Evolutionary conservation across 2,329 filamentous ascomycete genomes (phyloP), one percentile per base, ranked within the genome.

Genomic region (Exophiala calicioides): DNA sequence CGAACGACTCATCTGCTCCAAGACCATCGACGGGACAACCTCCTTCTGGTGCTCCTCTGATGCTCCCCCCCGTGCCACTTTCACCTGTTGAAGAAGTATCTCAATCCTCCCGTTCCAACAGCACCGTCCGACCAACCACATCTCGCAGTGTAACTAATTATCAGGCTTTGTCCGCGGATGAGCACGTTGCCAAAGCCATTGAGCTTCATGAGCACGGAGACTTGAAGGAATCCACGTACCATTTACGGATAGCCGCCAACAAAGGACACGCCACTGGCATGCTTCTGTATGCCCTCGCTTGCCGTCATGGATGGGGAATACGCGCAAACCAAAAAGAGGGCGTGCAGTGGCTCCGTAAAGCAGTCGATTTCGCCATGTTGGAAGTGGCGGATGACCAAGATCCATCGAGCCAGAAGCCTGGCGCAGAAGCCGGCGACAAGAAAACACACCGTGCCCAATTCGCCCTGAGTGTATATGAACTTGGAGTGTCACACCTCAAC

Each of bases 271-370:
- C 93, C 0, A 95, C 91, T 0, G 93, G 86, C 16, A 98, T 98
- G 93, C 80, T 98, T 9, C 76, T 97, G 23, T 98, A 96, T 66
- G 93, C 91, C 4, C 77, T 98, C 26, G 93, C 93, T 8, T 97
- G 91, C 63, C 81, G 93, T 38, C 93, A 98, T 64, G 93, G 93
- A 37, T 98, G 93, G 93, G 93, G 93, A 13, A 96, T 97, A 88
- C 84, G 90, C 7, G 81, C 89, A 5, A 96, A 95, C 65, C 89
- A 89, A 62, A 79, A 79, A 36, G 93, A 98, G 68, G 93, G 89
- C 5, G 87, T 97, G 0, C 80, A 85, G 59, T 98, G 93, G 93
- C 73, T 98, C 46, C 83, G 89, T 34, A 93, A 90, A 64, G 93
- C 93, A 3, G 90, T 93, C 6, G 88, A 96, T 61, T 84, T 79